These are phyloP conservation scores for Candida caryicola DNA, from an alignment of 805 yeast species.

Conservation along the genomic window DNA sequence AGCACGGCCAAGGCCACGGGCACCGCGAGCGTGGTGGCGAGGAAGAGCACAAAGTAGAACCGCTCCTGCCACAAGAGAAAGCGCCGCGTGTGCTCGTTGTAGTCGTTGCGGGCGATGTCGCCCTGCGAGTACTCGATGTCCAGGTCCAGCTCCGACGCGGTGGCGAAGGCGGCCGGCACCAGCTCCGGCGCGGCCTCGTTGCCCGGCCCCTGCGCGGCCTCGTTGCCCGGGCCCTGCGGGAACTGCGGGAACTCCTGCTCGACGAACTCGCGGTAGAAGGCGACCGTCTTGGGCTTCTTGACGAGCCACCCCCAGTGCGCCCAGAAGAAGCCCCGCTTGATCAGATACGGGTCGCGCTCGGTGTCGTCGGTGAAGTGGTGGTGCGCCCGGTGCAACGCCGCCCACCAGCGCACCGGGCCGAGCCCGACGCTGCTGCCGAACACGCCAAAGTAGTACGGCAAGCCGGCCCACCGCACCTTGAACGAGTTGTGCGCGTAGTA, in stretches of 20 bases:
- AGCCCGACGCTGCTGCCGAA: slow-evolving; percentile 72
- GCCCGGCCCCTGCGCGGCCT: slow-evolving; percentile 8
- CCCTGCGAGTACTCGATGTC: slow-evolving; percentile 7
- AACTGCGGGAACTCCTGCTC: slow-evolving; percentile 34
- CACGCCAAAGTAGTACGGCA: slow-evolving; percentile 52
- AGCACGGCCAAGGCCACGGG: slow-evolving; percentile 27
- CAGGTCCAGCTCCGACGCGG: neutral
- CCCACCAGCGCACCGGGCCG: slow-evolving; percentile 79
- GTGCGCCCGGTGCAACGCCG: slow-evolving; percentile 81
- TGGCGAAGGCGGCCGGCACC: neutral
- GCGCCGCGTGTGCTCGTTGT: slow-evolving; percentile 15
- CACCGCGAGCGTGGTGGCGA: slow-evolving; percentile 27
- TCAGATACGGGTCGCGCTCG: slow-evolving; percentile 83
- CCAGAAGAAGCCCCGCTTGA: slow-evolving; percentile 75
- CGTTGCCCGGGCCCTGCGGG: slow-evolving; percentile 7
- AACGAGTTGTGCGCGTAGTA: slow-evolving; percentile 41
- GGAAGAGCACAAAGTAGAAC: slow-evolving; percentile 24
- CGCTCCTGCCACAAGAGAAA: slow-evolving; percentile 37
- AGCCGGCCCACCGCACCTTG: slow-evolving; percentile 22
- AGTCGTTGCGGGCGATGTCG: slow-evolving; percentile 13
- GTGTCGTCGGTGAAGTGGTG: slow-evolving; percentile 83
- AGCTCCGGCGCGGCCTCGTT: neutral
- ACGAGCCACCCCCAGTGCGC: slow-evolving; percentile 90
- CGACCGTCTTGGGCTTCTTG: slow-evolving; percentile 47
- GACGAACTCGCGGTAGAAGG: slow-evolving; percentile 32